Conservation (phyloP, 306 rosid genomes). For the Cajanus cajan region DNA sequence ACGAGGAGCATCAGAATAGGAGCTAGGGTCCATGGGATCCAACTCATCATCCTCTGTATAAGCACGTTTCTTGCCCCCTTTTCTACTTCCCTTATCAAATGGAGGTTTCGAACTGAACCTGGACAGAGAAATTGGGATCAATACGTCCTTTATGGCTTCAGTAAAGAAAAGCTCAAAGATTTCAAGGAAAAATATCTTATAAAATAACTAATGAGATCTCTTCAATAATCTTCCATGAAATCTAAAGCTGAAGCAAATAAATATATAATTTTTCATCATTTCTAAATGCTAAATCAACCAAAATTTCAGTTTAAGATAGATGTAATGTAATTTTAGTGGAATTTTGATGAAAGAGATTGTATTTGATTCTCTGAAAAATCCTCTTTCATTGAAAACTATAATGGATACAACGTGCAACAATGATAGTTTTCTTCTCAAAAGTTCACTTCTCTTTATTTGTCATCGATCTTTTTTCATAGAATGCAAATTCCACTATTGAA, state of each 20-base stretch:
- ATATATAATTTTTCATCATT: background rate
- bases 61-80: constrained; percentile 68
- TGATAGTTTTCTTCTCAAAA: background rate
- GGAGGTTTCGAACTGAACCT: constrained; percentile 86
- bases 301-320: background rate
- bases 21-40: constrained; percentile 99
- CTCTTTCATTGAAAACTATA: background rate
- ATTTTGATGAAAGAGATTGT: background rate
- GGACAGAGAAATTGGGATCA: constrained; percentile 34
- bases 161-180: background rate
- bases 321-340: background rate
- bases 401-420: background rate
- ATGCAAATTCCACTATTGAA: constrained; percentile 1
- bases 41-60: constrained; percentile 80
- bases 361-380: background rate
- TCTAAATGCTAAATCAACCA: background rate
- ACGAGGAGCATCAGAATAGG: constrained; percentile 98
- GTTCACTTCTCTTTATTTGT: background rate
- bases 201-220: background rate
- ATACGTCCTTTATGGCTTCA: constrained; percentile 7
- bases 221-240: background rate
- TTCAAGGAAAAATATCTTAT: background rate
- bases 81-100: constrained; percentile 61
- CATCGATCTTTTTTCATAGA: background rate
- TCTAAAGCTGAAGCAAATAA: background rate